Percentiles rank a stretch among this genome's conserved stretches.
phyloP scores from a whole-genome alignment of 2,329 filamentous ascomycete genomes.

The Lecanicillium sp. region DNA sequence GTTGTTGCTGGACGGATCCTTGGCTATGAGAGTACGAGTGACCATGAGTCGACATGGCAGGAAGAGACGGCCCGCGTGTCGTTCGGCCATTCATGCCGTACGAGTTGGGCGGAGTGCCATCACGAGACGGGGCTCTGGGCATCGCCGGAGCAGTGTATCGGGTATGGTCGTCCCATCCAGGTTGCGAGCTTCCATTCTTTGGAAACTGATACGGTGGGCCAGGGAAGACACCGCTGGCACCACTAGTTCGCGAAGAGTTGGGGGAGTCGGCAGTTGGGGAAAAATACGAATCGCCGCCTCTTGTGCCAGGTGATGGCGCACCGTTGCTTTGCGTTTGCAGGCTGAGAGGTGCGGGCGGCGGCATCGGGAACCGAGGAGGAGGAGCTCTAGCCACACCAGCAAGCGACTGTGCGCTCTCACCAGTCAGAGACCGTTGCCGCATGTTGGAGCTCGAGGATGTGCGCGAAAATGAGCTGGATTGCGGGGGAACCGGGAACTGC shows the following conservation, averaged over 20 bases:
- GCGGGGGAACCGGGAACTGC: slow-evolving; percentile 23
- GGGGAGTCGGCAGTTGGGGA: slow-evolving; percentile 78
- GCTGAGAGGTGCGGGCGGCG: slow-evolving; percentile 51
- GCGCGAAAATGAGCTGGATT: slow-evolving; percentile 19
- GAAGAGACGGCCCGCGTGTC: slow-evolving; percentile 70
- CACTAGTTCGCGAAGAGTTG: slow-evolving; percentile 66
- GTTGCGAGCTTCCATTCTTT: slow-evolving; percentile 50
- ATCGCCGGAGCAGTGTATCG: slow-evolving; percentile 85
- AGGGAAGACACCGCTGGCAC: slow-evolving; percentile 63
- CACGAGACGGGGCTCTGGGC: slow-evolving; percentile 70
- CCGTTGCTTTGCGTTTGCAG: slow-evolving; percentile 51
- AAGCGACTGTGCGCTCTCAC: slow-evolving; percentile 55
- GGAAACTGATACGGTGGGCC: slow-evolving; percentile 57
- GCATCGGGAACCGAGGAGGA: slow-evolving; percentile 64
- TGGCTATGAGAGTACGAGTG: slow-evolving; percentile 24
- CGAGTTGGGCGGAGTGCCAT: slow-evolving; percentile 59
- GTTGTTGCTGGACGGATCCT: slow-evolving; percentile 54
- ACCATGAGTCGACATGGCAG: slow-evolving; percentile 48
- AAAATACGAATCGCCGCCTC: slow-evolving; percentile 79
- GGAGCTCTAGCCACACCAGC: slow-evolving; percentile 50
- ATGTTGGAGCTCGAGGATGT: slow-evolving; percentile 64
- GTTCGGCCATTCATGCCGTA: slow-evolving; percentile 59
- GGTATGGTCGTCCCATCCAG: slow-evolving; percentile 65
- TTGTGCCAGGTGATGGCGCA: slow-evolving; percentile 51
- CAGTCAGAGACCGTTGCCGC: slow-evolving; percentile 67